Evolutionary conservation across 1,284 basidiomycete species (phyloP), one percentile per base, ranked within the genome.

Genomic region (Trichosporon asahii): DNA sequence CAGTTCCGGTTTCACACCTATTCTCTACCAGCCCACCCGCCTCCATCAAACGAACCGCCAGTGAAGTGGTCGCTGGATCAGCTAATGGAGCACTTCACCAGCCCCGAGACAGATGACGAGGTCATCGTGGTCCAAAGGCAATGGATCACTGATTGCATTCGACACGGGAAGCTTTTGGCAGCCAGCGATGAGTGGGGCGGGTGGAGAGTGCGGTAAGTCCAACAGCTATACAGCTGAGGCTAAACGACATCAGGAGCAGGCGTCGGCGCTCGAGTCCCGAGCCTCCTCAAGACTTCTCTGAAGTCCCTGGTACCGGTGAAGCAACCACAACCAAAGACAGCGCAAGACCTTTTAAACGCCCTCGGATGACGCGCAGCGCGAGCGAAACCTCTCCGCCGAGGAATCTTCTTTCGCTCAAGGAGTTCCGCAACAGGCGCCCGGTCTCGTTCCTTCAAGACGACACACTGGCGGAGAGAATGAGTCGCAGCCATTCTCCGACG

Each of bases 11-110:
- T 44, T 21, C 46, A 64, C 37, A 27, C 14, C 11, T 40, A n/a
- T 46, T 40, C 37, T 29, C 60, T 27, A 18, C 44, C 18, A 23
- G 37, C 18, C 12, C 11, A 33, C 23, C 14, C 6, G 14, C 31
- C 64, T 37, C 64, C 27, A 3, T 2, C 15, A 12, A 5, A 6
- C 1, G 29, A 61, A 11, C 8, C 29, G 27, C 29, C 25, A 0
- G n/a, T 6, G 18, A 11, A n/a, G 23, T 70, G 69, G 69, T 11
- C 37, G 1, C 57, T 70, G n/a, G 66, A 70, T 27, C 33, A 35
- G 14, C 33, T 70, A 14, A 12, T 70, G n/a, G 64, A 66, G 23
- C 18, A 35, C 14, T 70, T 67, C 31, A 65, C 69, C 0, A 18
- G 27, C 11, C 3, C 23, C 8, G 27, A 31, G 5, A 6, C 9